phyloP scores from a whole-genome alignment of 2,329 filamentous ascomycete genomes.

The Sarocladium brachiariae region DNA sequence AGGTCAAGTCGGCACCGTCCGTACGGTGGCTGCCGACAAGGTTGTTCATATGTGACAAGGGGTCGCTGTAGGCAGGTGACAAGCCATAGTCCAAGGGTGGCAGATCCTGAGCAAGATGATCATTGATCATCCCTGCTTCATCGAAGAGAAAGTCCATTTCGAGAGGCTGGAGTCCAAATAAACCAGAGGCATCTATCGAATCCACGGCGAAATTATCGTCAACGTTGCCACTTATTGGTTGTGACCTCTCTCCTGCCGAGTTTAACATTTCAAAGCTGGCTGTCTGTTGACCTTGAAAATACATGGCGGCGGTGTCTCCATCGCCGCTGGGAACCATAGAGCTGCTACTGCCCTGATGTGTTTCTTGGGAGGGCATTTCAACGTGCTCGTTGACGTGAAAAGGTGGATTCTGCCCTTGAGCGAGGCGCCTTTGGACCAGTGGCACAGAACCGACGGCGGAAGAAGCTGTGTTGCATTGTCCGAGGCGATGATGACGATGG shows the following conservation, averaged over 20 bases:
- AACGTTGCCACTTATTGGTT: neutral
- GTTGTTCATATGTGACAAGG: neutral
- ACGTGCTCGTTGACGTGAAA: neutral
- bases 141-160: slow-evolving; percentile 11
- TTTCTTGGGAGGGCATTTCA: too few relatives aligned
- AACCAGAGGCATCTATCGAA: slow-evolving; percentile 2
- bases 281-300: neutral
- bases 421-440: neutral
- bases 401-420: neutral
- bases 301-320: neutral
- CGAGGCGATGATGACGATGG: slow-evolving; percentile 12
- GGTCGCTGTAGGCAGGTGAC: neutral
- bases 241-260: neutral
- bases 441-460: neutral
- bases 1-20: neutral
- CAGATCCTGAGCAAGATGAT: slow-evolving; percentile 10
- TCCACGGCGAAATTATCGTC: neutral
- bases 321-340: too few relatives aligned
- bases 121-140: slow-evolving; percentile 13
- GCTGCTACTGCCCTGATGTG: too few relatives aligned
- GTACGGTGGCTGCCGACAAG: too few relatives aligned
- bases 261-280: neutral
- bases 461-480: slow-evolving; percentile 4
- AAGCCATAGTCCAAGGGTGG: slow-evolving; percentile 4
- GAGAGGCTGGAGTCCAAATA: slow-evolving; percentile 7